Evolutionary conservation across 306 rosid genomes (phyloP), one percentile per base, ranked within the genome.

Genomic region (Crotalaria pallida): DNA sequence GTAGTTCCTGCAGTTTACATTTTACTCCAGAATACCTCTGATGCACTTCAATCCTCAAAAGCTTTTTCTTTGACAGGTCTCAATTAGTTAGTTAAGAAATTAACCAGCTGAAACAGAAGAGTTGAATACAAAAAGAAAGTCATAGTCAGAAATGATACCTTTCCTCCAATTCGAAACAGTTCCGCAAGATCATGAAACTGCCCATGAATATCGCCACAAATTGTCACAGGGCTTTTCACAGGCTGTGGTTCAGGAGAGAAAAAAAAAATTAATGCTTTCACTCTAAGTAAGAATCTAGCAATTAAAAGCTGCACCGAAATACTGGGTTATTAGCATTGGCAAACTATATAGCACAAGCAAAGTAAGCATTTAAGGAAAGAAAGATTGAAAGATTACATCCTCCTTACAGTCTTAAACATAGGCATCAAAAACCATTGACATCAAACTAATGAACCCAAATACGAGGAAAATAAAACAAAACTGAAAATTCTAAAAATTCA

Each of bases 101-200:
- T 75, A 75, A 74, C 78, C 66, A 65, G 58, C 84, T 67, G 83
- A 78, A 68, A 77, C 70, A 78, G 47, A 72, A 72, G 55, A 50
- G 58, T 56, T 74, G 62, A 72, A 77, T 77, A 29, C 68, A 73
- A 66, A 80, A 60, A 63, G 60, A 75, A 72, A 60, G 61, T 50
- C 71, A 74, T 21, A 78, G 71, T 59, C 60, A 48, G 72, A 85
- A 80, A 62, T 53, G 71, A 83, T 90, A 94, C 99, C 99, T 90
- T 90, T 84, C 99, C 99, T 78, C 99, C 99, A 72, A 94, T 94
- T 79, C 87, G 97, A 76, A 94, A 94, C 78, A 94, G 92, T 72
- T 94, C 99, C 61, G 99, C 99, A 78, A 94, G 97, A 81, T 94
- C 99, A 31, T 94, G 99, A 84, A 94, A 94, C 79, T 94, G 99